Conservation (phyloP, 805 yeast species). For the Priceomyces carsonii region DNA sequence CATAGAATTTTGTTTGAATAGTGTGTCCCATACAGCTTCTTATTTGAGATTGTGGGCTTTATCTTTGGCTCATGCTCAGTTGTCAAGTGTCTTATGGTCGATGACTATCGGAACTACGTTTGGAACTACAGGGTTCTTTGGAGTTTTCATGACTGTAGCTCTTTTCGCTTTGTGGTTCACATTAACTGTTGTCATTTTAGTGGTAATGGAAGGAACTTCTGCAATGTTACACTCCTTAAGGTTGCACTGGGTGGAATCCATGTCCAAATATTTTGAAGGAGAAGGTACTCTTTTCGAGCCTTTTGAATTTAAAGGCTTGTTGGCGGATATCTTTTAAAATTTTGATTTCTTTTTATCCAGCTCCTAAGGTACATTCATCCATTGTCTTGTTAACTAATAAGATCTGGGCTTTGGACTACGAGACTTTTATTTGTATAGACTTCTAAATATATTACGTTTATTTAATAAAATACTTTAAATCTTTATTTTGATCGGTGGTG, state of each 20-base stretch:
- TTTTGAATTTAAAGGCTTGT: conserved; percentile 61
- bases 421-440: too few relatives aligned
- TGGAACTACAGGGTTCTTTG: conserved; percentile 58
- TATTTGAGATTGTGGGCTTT: conserved; percentile 96
- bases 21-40: conserved; percentile 98
- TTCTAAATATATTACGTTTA: too few relatives aligned
- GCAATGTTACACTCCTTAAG: conserved; percentile 99
- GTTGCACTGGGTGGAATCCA: conserved; percentile 98
- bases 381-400: background rate
- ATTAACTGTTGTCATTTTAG: conserved; percentile 86
- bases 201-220: conserved; percentile 97
- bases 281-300: conserved; percentile 92
- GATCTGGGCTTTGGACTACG: too few relatives aligned
- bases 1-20: conserved; percentile 93
- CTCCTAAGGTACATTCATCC: background rate
- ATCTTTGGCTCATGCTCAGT: conserved; percentile 94
- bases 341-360: background rate
- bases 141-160: conserved; percentile 72
- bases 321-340: conserved; percentile 21
- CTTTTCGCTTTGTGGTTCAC: conserved; percentile 95
- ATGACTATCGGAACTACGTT: conserved; percentile 91
- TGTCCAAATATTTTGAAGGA: conserved; percentile 97
- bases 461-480: too few relatives aligned
- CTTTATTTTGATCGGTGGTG: too few relatives aligned
- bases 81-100: conserved; percentile 91